Evolutionary conservation across 805 yeast species (phyloP).

Genomic region (Pichia californica): DNA sequence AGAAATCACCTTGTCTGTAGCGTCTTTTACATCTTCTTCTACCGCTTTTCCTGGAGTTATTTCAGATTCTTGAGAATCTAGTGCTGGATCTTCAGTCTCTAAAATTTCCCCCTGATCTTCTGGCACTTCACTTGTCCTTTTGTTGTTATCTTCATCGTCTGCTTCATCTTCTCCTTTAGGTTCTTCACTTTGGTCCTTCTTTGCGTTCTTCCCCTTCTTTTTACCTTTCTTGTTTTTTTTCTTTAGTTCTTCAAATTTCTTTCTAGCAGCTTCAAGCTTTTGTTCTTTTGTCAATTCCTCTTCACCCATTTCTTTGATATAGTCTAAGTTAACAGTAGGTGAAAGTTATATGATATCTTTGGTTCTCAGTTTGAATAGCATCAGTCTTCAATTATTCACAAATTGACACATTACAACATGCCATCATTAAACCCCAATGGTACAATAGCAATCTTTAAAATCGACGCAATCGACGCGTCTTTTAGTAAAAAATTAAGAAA

Average conservation of each 20-base stretch:
- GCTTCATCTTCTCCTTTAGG: constrained; percentile 3
- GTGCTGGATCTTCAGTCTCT: constrained; percentile 3
- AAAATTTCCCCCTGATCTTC: background rate
- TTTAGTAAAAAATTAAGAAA: too few relatives aligned
- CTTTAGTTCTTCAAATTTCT: constrained; percentile 30
- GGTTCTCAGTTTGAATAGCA: too few relatives aligned
- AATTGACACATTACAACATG: too few relatives aligned
- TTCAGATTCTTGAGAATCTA: constrained; percentile 1
- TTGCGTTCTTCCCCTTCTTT: constrained; percentile 16
- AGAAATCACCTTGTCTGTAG: background rate
- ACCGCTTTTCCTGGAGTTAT: background rate
- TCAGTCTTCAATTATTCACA: too few relatives aligned
- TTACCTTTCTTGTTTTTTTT: constrained; percentile 26
- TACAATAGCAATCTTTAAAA: too few relatives aligned
- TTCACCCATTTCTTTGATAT: constrained; percentile 15
- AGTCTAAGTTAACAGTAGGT: too few relatives aligned
- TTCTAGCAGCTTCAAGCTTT: constrained; percentile 31
- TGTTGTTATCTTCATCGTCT: constrained; percentile 1
- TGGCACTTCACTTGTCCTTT: background rate
- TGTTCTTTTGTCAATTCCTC: constrained; percentile 29
- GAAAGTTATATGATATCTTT: too few relatives aligned
- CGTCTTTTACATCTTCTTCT: background rate
- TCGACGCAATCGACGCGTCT: too few relatives aligned
- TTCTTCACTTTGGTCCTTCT: constrained; percentile 9
- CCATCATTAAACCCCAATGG: too few relatives aligned